A percentile compares a stretch with the other conserved stretches of the same genome.
Conservation (phyloP, 441 rosid species). For the Adansonia gregorii region DNA sequence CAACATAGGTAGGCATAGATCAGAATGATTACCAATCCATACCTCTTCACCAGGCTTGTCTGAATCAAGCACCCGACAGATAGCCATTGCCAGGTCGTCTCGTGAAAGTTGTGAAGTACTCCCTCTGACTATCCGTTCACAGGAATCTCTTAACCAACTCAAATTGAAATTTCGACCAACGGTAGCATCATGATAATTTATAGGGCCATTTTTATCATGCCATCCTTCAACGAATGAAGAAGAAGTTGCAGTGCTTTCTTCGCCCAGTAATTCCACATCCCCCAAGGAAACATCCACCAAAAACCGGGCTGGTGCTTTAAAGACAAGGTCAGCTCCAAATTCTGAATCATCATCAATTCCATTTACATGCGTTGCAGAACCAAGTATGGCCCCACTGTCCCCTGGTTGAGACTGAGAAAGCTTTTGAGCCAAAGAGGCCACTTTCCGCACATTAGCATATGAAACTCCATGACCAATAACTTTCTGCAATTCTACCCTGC, state of each 20-base stretch:
- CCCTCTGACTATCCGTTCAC: conserved; percentile 64
- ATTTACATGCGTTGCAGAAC: conserved; percentile 40
- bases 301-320: conserved; percentile 78
- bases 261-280: conserved; percentile 49
- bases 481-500: conserved; percentile 78
- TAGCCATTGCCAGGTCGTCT: conserved; percentile 93
- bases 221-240: conserved; percentile 50
- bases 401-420: conserved; percentile 65
- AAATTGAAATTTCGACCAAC: conserved; percentile 55
- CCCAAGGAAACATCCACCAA: conserved; percentile 65
- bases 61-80: conserved; percentile 87
- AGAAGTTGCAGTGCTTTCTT: conserved; percentile 43
- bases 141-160: conserved; percentile 87
- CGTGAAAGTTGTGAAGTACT: conserved; percentile 76
- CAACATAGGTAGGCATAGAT: conserved; percentile 22
- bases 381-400: conserved; percentile 35
- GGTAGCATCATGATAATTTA: conserved; percentile 37
- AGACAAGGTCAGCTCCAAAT: conserved; percentile 80
- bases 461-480: conserved; percentile 66
- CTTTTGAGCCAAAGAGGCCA: conserved; percentile 56
- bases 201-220: conserved; percentile 45
- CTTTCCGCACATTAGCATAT: conserved; percentile 54
- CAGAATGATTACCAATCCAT: conserved; percentile 34
- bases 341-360: conserved; percentile 54
- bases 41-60: conserved; percentile 97